Base-by-base conservation (phyloP, 768 basidiomycete genomes). In the Mycena vitilis region DNA sequence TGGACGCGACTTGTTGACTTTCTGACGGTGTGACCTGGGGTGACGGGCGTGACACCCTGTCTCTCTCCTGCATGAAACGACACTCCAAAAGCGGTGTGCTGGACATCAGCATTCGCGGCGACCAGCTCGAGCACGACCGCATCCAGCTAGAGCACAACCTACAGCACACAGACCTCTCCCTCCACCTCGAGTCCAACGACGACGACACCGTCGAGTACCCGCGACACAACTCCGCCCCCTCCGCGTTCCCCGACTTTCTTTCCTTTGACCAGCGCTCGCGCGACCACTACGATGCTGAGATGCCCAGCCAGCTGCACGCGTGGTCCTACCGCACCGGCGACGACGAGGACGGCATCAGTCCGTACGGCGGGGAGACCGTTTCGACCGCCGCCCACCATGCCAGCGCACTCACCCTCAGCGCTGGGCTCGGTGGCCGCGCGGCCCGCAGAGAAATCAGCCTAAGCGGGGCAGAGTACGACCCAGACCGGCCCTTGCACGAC, bases 301-400 rank as follows among this genome's bases (percentile, higher is more conserved):
- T 83, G 30, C 77, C 83, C 55, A 83, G 82, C 65, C 84, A 82
- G 48, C 75, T 83, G 30, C 86, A 86, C 66, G 83, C 83, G 0
- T 90, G 88, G 88, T 88, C 88, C 23, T 86, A 87, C 73, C 84
- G 81, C 60, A 84, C 82, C 16, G 81, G 78, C 71, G 87, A 85
- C 66, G 88, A 92, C 63, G 90, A 92, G 5, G 91, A 91, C 15
- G 91, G 88, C 22, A 80, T 90, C 38, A 83, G 86, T 70, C 90
- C 91, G 0, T 93, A 89, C 71, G 87, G 85, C 47, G 89, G 86
- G 23, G 88, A 89, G 65, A 93, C 92, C 0, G 78, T 94, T 66
- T 95, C 94, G 0, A 96, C 95, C 0, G 89, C 88, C 11, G 94
- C 91, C 1, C 96, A 98, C 78, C 96, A 98, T 79, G 95, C 94